phyloP scores from a whole-genome alignment of 306 rosid species.

The Fragaria vesca region DNA sequence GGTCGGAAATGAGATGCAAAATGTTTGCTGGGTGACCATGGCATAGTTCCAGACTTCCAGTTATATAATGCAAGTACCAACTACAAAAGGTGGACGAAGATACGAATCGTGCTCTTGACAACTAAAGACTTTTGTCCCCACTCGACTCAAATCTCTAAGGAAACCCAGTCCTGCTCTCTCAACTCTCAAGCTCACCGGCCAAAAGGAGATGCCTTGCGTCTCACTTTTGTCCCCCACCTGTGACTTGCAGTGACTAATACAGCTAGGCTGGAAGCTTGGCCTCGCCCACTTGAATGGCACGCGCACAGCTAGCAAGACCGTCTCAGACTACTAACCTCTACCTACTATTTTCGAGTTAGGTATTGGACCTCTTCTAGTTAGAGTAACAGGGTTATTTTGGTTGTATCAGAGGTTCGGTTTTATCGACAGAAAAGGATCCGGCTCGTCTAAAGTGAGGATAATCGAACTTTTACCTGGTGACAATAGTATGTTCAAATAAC shows the following conservation, averaged over 20 bases:
- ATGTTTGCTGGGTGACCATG: not conserved
- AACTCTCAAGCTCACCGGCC: not conserved
- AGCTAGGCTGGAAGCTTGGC: conserved; percentile 12
- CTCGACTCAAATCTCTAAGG: conserved; percentile 21
- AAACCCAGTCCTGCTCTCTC: not conserved
- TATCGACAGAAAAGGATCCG: not conserved
- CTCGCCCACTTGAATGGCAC: conserved; percentile 31
- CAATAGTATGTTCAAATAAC: not conserved
- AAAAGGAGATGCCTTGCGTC: conserved; percentile 25
- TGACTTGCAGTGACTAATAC: not conserved
- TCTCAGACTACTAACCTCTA: not conserved
- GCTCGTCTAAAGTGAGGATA: not conserved
- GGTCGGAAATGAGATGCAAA: not conserved
- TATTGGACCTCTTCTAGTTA: not conserved
- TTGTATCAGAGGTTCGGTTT: not conserved
- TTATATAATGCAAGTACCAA: not conserved
- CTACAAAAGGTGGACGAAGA: not conserved
- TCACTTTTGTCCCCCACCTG: conserved; percentile 60
- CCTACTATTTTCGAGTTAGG: not conserved
- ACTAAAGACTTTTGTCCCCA: conserved; percentile 23
- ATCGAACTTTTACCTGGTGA: not conserved
- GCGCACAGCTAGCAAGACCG: not conserved
- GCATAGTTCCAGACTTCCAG: not conserved
- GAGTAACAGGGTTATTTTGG: not conserved
- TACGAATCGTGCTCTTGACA: conserved; percentile 17